Base-by-base conservation (phyloP, 805 yeast genomes). In the Candida incommunis region DNA sequence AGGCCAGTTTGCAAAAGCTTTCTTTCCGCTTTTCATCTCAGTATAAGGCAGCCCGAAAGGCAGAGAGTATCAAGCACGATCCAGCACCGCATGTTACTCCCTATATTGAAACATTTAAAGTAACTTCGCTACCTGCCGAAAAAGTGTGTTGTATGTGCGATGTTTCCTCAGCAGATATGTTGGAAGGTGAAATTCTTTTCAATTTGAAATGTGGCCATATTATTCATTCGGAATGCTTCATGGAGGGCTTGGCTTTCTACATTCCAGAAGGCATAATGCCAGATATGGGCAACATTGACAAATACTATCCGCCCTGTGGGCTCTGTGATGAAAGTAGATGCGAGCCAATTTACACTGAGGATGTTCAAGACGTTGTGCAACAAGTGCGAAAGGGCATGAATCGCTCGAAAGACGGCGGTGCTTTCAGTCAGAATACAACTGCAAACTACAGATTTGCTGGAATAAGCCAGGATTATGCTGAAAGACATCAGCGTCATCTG, bases 101-200 rank as follows among this genome's bases (percentile, higher is more conserved):
- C 5, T 31, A 31, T 18, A n/a, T 31, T 31, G 18, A 31, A 7
- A 11, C 37, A 5, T 18, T 31, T 18, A 31, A 31, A 31, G n/a
- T 18, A 13, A 18, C 18, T 7, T 9, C 9, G 5, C 20, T 31
- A 4, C n/a, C n/a, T n/a, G 18, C 20, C 37, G 18, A 13, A 5
- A 31, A n/a, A 5, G 18, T 11, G 20, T 31, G 37, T 16, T 31
- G 37, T 31, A 5, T 16, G 4, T 31, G 37, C 20, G 37, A 31
- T n/a, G 37, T 11, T 5, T 31, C 37, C 18, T 31, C 18, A 11
- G 18, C 11, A 13, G 37, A 31, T 18, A 31, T 31, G 18, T 13
- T 31, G 11, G 37, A 31, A 31, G 37, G 37, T 31, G 37, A 31
- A 31, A 31, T 31, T 31, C 37, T 31, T 16, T 31, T 31, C 20